Percentiles rank a stretch among this genome's conserved stretches.
phyloP scores from a whole-genome alignment of 805 yeast genomes.

The Cyberlindnera sargentensis region DNA sequence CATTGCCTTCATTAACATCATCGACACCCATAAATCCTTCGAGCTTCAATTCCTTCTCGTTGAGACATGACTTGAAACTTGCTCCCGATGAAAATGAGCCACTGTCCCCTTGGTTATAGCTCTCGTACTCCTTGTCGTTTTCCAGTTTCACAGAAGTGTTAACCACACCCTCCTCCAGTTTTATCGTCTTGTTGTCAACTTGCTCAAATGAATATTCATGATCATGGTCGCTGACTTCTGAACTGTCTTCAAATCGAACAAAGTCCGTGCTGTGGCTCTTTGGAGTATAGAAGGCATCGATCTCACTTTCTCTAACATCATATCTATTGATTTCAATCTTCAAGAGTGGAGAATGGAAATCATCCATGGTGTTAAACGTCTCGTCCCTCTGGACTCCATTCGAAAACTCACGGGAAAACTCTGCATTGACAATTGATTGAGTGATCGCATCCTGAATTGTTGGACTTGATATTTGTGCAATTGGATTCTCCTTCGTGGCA shows the following conservation, averaged over 20 bases:
- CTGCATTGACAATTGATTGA: too few species aligned
- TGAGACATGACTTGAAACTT: constrained; percentile 20
- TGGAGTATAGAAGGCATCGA: constrained; percentile 20
- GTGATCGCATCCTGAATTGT: too few species aligned
- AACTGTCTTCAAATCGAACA: background rate
- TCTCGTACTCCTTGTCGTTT: background rate
- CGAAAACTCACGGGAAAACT: background rate
- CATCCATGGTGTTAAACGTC: constrained; percentile 15
- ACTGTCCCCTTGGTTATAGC: constrained; percentile 1
- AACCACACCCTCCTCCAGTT: too few species aligned
- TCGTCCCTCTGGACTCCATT: background rate
- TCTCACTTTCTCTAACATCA: constrained; percentile 11
- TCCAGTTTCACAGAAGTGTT: too few species aligned
- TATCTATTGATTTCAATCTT: constrained; percentile 15
- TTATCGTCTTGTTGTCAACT: background rate
- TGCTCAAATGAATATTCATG: background rate
- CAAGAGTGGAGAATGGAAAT: constrained; percentile 16
- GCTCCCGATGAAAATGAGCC: constrained; percentile 1
- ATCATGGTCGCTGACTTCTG: background rate
- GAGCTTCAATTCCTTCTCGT: constrained; percentile 5
- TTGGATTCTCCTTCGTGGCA: background rate
- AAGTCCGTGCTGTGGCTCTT: constrained; percentile 11
- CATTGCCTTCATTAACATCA: background rate
- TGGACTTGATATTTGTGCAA: background rate
- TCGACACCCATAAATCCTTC: background rate